phyloP scores from a whole-genome alignment of 495 filamentous ascomycete species.

The Paragyromitra xinjiangensis region DNA sequence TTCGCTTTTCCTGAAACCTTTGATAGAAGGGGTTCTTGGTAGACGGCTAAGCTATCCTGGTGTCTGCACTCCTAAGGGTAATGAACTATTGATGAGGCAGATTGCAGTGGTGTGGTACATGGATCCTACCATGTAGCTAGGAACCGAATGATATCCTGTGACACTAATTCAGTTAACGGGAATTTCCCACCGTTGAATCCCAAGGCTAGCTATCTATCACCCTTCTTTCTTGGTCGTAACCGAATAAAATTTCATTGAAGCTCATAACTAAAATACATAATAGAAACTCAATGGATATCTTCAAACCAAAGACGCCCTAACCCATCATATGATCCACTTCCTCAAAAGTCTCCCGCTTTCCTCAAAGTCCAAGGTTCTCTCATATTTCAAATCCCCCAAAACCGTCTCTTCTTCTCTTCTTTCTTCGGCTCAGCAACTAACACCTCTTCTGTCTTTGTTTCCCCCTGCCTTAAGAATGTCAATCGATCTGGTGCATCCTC shows the following conservation, averaged over 20 bases:
- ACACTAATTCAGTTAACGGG: neutral
- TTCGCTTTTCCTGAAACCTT: neutral
- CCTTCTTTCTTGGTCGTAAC: neutral
- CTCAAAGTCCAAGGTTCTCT: neutral
- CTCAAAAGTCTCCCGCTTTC: neutral
- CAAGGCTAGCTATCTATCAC: neutral
- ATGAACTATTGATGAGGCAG: neutral
- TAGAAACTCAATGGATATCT: neutral
- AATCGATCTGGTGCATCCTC: slow-evolving; percentile 58
- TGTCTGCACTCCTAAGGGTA: neutral
- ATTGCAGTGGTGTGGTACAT: neutral
- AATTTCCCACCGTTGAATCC: neutral
- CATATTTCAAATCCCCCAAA: slow-evolving; percentile 43
- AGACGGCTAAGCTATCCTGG: neutral
- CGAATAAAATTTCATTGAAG: neutral
- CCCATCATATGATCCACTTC: neutral
- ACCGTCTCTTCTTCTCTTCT: slow-evolving; percentile 43
- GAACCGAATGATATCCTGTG: neutral
- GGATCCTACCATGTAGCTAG: neutral
- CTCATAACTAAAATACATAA: neutral
- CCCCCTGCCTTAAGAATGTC: slow-evolving; percentile 62
- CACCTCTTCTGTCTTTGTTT: slow-evolving; percentile 1
- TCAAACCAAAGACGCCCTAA: neutral
- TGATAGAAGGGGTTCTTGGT: neutral
- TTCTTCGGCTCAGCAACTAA: slow-evolving; percentile 7